Conservation (phyloP, 1,139 yeast genomes). For the Blastobotrys illinoisensis region DNA sequence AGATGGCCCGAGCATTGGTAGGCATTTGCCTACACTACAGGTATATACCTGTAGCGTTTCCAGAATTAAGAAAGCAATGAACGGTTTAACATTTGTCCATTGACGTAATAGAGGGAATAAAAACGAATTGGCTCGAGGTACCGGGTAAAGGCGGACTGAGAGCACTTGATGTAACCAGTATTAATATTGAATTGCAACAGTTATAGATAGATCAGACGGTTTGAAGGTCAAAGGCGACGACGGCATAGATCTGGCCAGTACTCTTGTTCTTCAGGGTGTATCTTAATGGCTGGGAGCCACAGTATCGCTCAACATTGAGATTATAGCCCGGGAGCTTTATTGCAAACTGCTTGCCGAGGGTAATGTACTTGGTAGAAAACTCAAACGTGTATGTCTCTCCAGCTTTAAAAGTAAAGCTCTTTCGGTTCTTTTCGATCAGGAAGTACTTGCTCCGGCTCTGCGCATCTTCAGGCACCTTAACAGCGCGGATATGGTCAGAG, state of each 20-base stretch:
- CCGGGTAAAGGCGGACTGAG: too few species aligned
- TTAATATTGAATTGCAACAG: too few species aligned
- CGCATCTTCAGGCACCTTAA: slow-evolving; percentile 13
- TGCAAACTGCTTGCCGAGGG: slow-evolving; percentile 37
- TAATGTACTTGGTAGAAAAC: slow-evolving; percentile 41
- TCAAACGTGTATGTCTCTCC: slow-evolving; percentile 38
- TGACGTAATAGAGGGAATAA: too few species aligned
- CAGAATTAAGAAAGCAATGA: too few species aligned
- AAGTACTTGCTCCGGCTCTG: slow-evolving; percentile 32
- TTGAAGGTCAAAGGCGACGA: slow-evolving; percentile 20
- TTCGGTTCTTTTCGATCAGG: slow-evolving; percentile 28
- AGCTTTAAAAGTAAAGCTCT: slow-evolving; percentile 29
- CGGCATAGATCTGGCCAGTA: slow-evolving; percentile 24
- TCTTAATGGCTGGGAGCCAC: slow-evolving; percentile 36
- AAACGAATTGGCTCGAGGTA: too few species aligned
- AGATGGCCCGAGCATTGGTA: too few species aligned
- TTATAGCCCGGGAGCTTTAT: slow-evolving; percentile 43
- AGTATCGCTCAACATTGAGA: slow-evolving; percentile 39
- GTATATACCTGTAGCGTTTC: too few species aligned
- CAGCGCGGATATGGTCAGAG: not conserved
- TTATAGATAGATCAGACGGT: not conserved
- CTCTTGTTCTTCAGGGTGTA: slow-evolving; percentile 27
- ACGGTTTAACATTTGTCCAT: too few species aligned
- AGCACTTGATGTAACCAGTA: too few species aligned
- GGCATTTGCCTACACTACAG: too few species aligned